Evolutionary conservation across 257 asterid species (phyloP).

Genomic region (Gentiana macrophylla): DNA sequence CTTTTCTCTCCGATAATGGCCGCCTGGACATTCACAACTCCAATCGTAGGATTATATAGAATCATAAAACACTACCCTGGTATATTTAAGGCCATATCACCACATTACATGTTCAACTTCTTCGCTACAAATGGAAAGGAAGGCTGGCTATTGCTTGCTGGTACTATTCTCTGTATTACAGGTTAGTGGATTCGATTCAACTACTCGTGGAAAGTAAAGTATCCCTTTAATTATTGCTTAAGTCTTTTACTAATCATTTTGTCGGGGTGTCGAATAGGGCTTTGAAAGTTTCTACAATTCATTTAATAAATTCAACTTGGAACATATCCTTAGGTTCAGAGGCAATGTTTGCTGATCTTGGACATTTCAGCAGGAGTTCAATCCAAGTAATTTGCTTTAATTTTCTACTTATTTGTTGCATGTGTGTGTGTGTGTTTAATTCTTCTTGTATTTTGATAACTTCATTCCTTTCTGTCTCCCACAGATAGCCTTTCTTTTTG

Average conservation of each 20-base stretch:
- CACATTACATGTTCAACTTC: constrained; percentile 20
- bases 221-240: no score
- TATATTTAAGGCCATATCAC: constrained; percentile 30
- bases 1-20: constrained; percentile 34
- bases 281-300: not conserved
- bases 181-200: constrained; percentile 12
- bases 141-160: constrained; percentile 30
- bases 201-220: not conserved
- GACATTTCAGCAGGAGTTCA: constrained; percentile 24
- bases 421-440: not conserved
- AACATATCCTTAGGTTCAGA: constrained; percentile 21
- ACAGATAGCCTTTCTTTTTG: constrained; percentile 24
- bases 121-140: constrained; percentile 30
- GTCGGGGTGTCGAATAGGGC: not conserved
- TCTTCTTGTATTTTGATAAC: no score
- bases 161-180: constrained; percentile 32
- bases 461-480: not conserved
- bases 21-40: constrained; percentile 27
- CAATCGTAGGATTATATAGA: constrained; percentile 27
- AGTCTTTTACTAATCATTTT: not conserved
- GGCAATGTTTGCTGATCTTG: constrained; percentile 36
- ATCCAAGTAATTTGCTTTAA: constrained; percentile 19
- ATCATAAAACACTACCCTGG: constrained; percentile 24
- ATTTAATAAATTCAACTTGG: not conserved
- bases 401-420: not conserved